Evolutionary conservation across 2,329 filamentous ascomycete species (phyloP).

Genomic region (Fusarium goolgardi): DNA sequence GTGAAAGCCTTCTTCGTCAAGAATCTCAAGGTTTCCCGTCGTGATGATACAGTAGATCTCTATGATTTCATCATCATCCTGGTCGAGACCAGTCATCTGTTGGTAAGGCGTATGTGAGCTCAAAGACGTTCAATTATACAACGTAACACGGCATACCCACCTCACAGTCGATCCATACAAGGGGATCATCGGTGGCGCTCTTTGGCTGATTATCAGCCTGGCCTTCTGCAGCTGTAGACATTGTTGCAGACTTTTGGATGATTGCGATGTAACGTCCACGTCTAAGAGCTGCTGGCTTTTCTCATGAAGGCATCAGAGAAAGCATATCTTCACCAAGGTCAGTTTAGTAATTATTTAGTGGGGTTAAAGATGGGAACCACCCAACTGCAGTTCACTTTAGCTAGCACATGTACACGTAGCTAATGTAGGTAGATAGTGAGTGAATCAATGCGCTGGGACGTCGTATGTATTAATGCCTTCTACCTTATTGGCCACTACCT

Average conservation of each 20-base stretch:
- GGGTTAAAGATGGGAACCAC: conserved; percentile 17
- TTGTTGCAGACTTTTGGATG: conserved; percentile 14
- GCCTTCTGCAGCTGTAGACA: conserved; percentile 29
- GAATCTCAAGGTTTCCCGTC: conserved; percentile 77
- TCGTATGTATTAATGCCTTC: conserved; percentile 45
- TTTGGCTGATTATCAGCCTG: conserved; percentile 40
- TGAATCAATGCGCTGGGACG: conserved; percentile 46
- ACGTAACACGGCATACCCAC: conserved; percentile 49
- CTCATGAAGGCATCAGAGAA: conserved; percentile 16
- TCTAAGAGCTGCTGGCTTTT: conserved; percentile 5
- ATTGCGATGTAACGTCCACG: conserved; percentile 33
- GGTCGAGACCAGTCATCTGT: conserved; percentile 85
- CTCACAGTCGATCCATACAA: conserved; percentile 87
- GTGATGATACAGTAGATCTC: conserved; percentile 95
- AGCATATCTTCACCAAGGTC: conserved; percentile 20
- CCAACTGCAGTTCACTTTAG: conserved; percentile 12
- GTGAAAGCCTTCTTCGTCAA: conserved; percentile 84
- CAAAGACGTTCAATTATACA: conserved; percentile 5
- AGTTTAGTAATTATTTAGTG: conserved; percentile 21
- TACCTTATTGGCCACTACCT: conserved; percentile 36
- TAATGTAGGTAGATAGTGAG: neutral
- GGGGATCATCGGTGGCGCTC: conserved; percentile 62
- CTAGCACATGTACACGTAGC: neutral
- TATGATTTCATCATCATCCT: conserved; percentile 83
- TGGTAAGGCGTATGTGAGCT: conserved; percentile 23